Evolutionary conservation across 2,329 filamentous ascomycete genomes (phyloP), one percentile per base, ranked within the genome.

Genomic region (Onygenales sp.): DNA sequence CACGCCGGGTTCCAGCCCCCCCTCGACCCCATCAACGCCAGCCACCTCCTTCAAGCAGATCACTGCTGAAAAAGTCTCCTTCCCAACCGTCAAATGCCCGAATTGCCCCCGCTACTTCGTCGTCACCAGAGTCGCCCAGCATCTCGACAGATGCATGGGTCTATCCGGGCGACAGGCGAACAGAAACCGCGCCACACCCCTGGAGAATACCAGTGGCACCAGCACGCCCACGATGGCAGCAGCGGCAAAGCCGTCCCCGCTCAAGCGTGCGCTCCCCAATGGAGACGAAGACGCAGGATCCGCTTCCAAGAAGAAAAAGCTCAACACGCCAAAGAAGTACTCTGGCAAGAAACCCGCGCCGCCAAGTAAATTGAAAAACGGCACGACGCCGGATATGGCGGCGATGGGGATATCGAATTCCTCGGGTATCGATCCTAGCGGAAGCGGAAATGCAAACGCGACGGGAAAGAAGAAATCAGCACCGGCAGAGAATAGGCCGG

Each of bases 41-140:
- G 42, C 51, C 40, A 60, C 60, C 42, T 64, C 65, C 14, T 65
- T 65, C 49, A 67, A 67, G 37, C 63, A 65, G 40, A 59, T 60
- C n/a, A 61, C 61, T 4, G 61, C 62, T 6, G 63, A 66, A 46
- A 62, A 63, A 52, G 55, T 65, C n/a, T 63, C 62, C 7, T 67
- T 72, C n/a, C 71, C 71, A 17, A 72, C 70, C 2, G 69, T 70
- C 43, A 73, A 74, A 58, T 84, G 80, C 63, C 80, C 79, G 8
- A 78, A 77, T 57, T 84, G 80, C 62, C 82, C 82, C 57, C 74
- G 81, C 33, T 82, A 80, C 63, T 69, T 83, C 59, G 76, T 82
- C 54, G 81, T 82, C 58, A 82, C 77, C 31, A 73, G 80, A 47
- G 80, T 83, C 50, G 79, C 80, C 13, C 79, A 81, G 61, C 80